These are phyloP conservation scores for Rhynchosporium graminicola DNA, from an alignment of 2,329 filamentous ascomycete species.

Conservation along the genomic window DNA sequence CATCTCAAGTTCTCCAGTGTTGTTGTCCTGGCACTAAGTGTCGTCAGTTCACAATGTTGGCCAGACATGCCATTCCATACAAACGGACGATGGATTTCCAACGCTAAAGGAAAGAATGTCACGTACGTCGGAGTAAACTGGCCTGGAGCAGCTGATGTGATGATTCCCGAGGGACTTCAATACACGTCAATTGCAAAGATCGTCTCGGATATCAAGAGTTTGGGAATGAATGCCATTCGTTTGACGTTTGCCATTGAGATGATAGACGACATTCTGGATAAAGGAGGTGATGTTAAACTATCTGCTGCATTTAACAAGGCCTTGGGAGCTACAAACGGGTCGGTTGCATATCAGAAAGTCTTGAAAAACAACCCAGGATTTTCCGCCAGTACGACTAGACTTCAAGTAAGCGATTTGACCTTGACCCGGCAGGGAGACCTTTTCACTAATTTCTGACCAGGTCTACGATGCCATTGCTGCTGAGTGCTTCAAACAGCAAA, in stretches of 20 bases:
- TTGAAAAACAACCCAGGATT: slow-evolving; percentile 59
- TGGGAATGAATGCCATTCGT: slow-evolving; percentile 64
- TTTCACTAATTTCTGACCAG: slow-evolving; percentile 42
- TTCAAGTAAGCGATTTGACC: slow-evolving; percentile 47
- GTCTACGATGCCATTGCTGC: slow-evolving; percentile 64
- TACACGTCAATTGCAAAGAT: slow-evolving; percentile 59
- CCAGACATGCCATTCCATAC: slow-evolving; percentile 36
- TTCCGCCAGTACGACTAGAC: slow-evolving; percentile 53
- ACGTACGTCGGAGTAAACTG: slow-evolving; percentile 62
- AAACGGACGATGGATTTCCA: slow-evolving; percentile 44
- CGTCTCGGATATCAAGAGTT: slow-evolving; percentile 53
- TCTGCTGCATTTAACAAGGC: slow-evolving; percentile 48
- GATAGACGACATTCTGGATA: slow-evolving; percentile 58
- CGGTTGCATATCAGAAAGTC: slow-evolving; percentile 52
- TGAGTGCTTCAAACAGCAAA: slow-evolving; percentile 55
- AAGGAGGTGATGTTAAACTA: slow-evolving; percentile 51
- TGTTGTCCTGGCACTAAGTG: slow-evolving; percentile 11
- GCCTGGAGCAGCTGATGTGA: slow-evolving; percentile 61
- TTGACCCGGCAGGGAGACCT: slow-evolving; percentile 50
- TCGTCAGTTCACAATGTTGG: slow-evolving; percentile 18
- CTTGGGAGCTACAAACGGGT: slow-evolving; percentile 55
- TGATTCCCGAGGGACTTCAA: slow-evolving; percentile 65
- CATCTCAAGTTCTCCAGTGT: slow-evolving; percentile 13
- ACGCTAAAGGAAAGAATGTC: slow-evolving; percentile 45
- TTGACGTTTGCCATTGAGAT: slow-evolving; percentile 65